A percentile compares a stretch with the other conserved stretches of the same genome.
phyloP scores from a whole-genome alignment of 345 rosid genomes.

The Orychophragmus violaceus region DNA sequence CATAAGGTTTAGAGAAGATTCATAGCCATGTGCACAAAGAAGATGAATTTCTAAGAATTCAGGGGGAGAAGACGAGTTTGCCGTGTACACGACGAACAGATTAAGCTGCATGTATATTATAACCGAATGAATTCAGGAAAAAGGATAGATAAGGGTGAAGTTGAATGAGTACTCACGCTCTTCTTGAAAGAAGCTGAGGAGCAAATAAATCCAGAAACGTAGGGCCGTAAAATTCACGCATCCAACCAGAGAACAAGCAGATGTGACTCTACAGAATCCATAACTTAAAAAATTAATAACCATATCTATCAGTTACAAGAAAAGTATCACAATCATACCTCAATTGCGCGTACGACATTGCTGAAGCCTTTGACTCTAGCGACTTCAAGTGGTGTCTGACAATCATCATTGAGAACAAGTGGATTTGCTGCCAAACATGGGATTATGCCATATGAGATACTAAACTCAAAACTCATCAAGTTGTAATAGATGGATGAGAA shows the following conservation, averaged over 20 bases:
- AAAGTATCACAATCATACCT: conserved; percentile 37
- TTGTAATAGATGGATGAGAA: not conserved
- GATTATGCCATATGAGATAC: not conserved
- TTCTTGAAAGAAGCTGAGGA: conserved; percentile 78
- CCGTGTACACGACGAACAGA: not conserved
- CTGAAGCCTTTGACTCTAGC: conserved; percentile 72
- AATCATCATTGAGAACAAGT: conserved; percentile 72
- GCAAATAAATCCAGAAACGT: conserved; percentile 72
- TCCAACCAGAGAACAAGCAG: conserved; percentile 87
- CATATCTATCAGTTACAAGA: not conserved
- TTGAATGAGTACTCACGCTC: conserved; percentile 47
- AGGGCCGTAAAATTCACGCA: conserved; percentile 85
- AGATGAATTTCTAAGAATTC: not conserved
- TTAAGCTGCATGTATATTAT: not conserved
- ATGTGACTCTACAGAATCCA: conserved; percentile 49
- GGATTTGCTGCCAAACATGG: conserved; percentile 58
- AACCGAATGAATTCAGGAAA: not conserved
- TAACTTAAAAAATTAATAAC: not conserved
- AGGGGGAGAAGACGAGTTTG: not conserved
- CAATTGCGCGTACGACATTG: conserved; percentile 75
- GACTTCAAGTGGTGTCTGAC: conserved; percentile 82
- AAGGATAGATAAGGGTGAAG: not conserved
- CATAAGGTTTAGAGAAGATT: conserved; percentile 1
- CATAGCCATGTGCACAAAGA: not conserved
- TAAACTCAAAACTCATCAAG: not conserved